Evolutionary conservation across 352 stramenopile genomes (phyloP).

Genomic region (Phytopythium cucurbitacearum): DNA sequence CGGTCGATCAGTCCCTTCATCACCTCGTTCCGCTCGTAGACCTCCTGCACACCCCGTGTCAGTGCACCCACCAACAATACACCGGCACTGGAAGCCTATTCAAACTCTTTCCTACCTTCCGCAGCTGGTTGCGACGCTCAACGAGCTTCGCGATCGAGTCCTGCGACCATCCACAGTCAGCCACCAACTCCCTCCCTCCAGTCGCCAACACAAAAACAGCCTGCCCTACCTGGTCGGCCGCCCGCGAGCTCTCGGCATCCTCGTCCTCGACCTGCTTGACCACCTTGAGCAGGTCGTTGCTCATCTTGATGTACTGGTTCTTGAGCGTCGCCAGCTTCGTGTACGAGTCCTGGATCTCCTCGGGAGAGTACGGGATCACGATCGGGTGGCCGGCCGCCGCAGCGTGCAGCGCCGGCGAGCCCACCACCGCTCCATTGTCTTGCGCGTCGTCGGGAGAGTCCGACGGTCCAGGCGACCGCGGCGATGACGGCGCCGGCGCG

Average conservation of each 20-base stretch:
- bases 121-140: slow-evolving; percentile 64
- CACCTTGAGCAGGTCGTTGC: slow-evolving; percentile 48
- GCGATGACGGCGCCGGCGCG: slow-evolving; percentile 17
- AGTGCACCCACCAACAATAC: not conserved
- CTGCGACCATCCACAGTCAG: slow-evolving; percentile 11
- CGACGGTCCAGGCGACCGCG: slow-evolving; percentile 21
- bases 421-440: slow-evolving; percentile 33
- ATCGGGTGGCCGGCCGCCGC: slow-evolving; percentile 23
- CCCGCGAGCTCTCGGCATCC: slow-evolving; percentile 1
- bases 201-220: not conserved
- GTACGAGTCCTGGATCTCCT: slow-evolving; percentile 86
- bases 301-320: slow-evolving; percentile 76
- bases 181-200: not conserved
- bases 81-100: not conserved
- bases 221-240: slow-evolving; percentile 18
- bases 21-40: slow-evolving; percentile 81
- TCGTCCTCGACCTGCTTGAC: slow-evolving; percentile 49
- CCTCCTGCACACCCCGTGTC: slow-evolving; percentile 36
- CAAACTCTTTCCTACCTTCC: slow-evolving; percentile 26
- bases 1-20: slow-evolving; percentile 85
- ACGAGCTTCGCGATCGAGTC: slow-evolving; percentile 48
- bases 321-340: slow-evolving; percentile 78
- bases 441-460: slow-evolving; percentile 39
- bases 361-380: slow-evolving; percentile 66
- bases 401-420: slow-evolving; percentile 19